phyloP scores from a whole-genome alignment of 108 stramenopile genomes.

The Fistulifera solaris region DNA sequence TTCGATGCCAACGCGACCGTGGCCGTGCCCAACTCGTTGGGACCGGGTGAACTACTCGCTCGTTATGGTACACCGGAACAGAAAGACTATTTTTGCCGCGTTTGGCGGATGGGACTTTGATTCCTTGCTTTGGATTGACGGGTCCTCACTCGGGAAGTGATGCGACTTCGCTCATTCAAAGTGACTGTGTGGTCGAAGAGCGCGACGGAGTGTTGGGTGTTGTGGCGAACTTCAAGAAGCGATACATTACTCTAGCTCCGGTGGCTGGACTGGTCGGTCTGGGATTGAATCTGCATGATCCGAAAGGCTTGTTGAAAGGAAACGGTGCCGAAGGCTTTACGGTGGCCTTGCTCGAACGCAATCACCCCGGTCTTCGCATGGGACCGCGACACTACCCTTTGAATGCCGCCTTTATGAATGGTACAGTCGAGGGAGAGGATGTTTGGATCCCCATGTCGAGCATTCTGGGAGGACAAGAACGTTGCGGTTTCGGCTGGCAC shows the following conservation, averaged over 20 bases:
- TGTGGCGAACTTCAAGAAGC: constrained; percentile 92
- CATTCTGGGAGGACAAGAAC: constrained; percentile 94
- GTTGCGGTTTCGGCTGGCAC: constrained; percentile 97
- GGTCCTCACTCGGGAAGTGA: constrained; percentile 93
- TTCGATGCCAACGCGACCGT: constrained; percentile 93
- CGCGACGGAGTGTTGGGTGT: constrained; percentile 90
- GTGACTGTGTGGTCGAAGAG: constrained; percentile 81
- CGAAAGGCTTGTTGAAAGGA: constrained; percentile 86
- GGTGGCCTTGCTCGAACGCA: constrained; percentile 90
- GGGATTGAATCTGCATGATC: constrained; percentile 90
- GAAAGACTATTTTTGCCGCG: constrained; percentile 91
- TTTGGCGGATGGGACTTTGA: constrained; percentile 91
- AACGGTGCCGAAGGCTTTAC: constrained; percentile 89
- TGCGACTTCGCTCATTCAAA: constrained; percentile 91
- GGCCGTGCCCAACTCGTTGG: constrained; percentile 95
- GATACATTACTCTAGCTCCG: constrained; percentile 97
- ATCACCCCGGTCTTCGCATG: constrained; percentile 86
- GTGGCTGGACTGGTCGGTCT: constrained; percentile 95
- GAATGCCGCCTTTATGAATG: constrained; percentile 96
- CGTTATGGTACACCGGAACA: constrained; percentile 92
- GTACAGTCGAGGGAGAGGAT: constrained; percentile 96
- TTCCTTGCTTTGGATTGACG: constrained; percentile 98
- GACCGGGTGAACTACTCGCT: constrained; percentile 92
- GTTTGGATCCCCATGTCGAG: constrained; percentile 95
- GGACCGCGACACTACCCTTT: constrained; percentile 90